A percentile compares a stretch with the other conserved stretches of the same genome.
Conservation (phyloP, 768 basidiomycete species). For the Candolleomyces aberdarensis region DNA sequence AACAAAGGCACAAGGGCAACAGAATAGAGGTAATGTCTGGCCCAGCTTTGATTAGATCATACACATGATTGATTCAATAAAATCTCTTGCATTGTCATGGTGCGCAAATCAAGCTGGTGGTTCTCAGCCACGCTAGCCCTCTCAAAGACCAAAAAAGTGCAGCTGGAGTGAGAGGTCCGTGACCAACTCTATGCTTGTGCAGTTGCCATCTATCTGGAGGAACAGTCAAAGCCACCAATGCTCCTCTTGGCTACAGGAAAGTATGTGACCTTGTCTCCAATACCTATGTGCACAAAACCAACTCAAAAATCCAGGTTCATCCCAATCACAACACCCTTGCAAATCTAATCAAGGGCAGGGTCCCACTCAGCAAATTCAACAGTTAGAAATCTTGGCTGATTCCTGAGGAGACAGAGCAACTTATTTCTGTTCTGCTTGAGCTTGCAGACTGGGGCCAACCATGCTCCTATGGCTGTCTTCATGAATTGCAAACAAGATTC, state of each 20-base stretch:
- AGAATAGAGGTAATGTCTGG: no score
- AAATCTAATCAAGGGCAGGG: constrained; percentile 17
- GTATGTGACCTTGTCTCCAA: constrained; percentile 14
- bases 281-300: constrained; percentile 8
- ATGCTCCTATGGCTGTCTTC: constrained; percentile 26
- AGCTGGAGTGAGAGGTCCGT: no score
- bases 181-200: no score
- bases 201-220: neutral
- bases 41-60: no score
- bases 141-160: no score
- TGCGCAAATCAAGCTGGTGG: no score
- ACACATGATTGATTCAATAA: no score
- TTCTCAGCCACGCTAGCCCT: no score
- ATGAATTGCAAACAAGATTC: constrained; percentile 31
- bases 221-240: neutral
- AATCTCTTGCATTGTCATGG: no score
- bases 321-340: constrained; percentile 16
- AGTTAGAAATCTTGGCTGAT: constrained; percentile 26
- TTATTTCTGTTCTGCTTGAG: constrained; percentile 26
- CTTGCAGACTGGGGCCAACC: constrained; percentile 32
- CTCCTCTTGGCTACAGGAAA: constrained; percentile 3
- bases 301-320: constrained; percentile 13
- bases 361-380: constrained; percentile 22
- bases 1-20: no score
- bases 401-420: constrained; percentile 22